Evolutionary conservation across 192 early-diverging fungal genomes (phyloP), one percentile per base, ranked within the genome.

Genomic region (Mortierella hygrophila): DNA sequence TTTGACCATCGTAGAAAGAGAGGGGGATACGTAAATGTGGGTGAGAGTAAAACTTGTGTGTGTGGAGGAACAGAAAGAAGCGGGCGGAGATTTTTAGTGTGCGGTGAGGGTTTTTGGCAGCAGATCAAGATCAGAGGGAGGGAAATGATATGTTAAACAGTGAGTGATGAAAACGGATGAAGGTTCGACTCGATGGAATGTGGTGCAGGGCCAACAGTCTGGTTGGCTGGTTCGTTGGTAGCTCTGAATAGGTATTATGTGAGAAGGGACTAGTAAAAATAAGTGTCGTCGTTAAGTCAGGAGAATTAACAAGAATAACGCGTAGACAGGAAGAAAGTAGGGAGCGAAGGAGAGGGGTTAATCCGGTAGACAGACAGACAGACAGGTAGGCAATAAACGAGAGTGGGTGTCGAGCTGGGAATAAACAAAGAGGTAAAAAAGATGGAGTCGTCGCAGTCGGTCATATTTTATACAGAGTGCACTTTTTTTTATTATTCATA

Each of bases 151-250:
- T 0, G 10, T 46, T 42, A 18, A 44, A 26, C 41, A 55, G 1
- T 13, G 47, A 18, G 47, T 23, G 18, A 23, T 20, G 54, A 23
- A 6, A 4, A 3, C 21, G 26, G n/a, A 71, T n/a, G 42, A 21
- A 38, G 35, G 21, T 32, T 71, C 70, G n/a, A 42, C 38, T 71
- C 38, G n/a, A 71, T 41, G 70, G 70, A 71, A 41, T 71, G 38
- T 42, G 23, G 16, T 29, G 70, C 70, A 42, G 35, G 3, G 40
- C 20, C 10, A 6, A 37, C 35, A 70, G 32, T 70, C 20, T 41
- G 38, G 32, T 70, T 70, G 55, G 55, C n/a, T 60, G n/a, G 55
- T 7, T 60, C 8, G 8, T 9, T 2, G 55, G 55, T 60, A 60
- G 55, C 55, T 60, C n/a, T 2, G 55, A 9, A 26, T 9, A 29